Percentiles rank a stretch among this genome's conserved stretches.
phyloP scores from a whole-genome alignment of 352 stramenopile species.

The Peronospora farinosa region DNA sequence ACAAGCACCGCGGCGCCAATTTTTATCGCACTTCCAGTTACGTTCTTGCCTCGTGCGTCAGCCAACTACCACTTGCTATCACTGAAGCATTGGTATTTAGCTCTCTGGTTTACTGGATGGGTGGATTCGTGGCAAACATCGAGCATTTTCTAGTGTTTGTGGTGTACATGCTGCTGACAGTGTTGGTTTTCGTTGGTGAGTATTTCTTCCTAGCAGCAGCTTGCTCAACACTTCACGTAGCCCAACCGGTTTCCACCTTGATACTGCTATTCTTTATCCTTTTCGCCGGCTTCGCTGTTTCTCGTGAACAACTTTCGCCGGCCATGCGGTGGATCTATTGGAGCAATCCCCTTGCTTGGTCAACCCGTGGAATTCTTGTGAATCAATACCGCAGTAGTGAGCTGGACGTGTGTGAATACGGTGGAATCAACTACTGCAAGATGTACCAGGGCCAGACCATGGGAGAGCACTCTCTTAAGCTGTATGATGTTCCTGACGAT shows the following conservation, averaged over 20 bases:
- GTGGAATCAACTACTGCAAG: slow-evolving; percentile 39
- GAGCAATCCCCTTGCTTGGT: slow-evolving; percentile 52
- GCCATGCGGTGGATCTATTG: slow-evolving; percentile 48
- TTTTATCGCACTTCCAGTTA: slow-evolving; percentile 80
- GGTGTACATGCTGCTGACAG: slow-evolving; percentile 39
- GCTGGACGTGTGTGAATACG: slow-evolving; percentile 32
- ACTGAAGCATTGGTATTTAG: slow-evolving; percentile 72
- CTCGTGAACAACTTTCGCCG: slow-evolving; percentile 33
- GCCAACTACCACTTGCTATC: slow-evolving; percentile 36
- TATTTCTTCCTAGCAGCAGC: slow-evolving; percentile 38
- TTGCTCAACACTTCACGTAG: slow-evolving; percentile 37
- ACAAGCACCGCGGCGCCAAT: slow-evolving; percentile 81
- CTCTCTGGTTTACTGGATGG: slow-evolving; percentile 73
- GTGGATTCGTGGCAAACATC: slow-evolving; percentile 38
- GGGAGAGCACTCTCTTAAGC: slow-evolving; percentile 32
- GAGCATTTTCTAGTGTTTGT: slow-evolving; percentile 37
- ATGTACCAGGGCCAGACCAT: slow-evolving; percentile 25
- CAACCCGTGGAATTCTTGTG: slow-evolving; percentile 32
- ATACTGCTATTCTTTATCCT: slow-evolving; percentile 39
- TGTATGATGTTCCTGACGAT: slow-evolving; percentile 38
- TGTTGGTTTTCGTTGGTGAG: slow-evolving; percentile 37
- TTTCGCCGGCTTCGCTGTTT: slow-evolving; percentile 44
- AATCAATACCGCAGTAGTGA: slow-evolving; percentile 37
- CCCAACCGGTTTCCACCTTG: slow-evolving; percentile 37
- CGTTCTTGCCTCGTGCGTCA: slow-evolving; percentile 39